These are phyloP conservation scores for Coix lacrymajobi DNA, from an alignment of 176 grass and related monocot genomes.

Conservation along the genomic window DNA sequence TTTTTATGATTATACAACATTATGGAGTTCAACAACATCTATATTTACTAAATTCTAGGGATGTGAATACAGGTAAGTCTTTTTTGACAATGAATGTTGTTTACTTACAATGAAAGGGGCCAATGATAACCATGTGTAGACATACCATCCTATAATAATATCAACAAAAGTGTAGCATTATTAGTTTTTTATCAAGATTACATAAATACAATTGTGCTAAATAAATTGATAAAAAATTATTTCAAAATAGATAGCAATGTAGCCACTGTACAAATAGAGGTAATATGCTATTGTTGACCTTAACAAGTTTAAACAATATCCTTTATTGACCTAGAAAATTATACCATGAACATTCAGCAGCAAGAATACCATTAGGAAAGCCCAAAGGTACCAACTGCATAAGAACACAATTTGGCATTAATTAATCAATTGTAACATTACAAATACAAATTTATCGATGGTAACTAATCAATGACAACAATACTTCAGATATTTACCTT, in stretches of 20 bases:
- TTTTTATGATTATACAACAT: background rate
- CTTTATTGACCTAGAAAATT: background rate
- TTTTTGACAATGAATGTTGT: background rate
- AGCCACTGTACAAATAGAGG: background rate
- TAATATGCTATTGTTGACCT: background rate
- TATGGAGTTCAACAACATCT: background rate
- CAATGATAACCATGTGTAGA: conserved; percentile 71
- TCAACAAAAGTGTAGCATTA: background rate
- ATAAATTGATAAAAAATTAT: background rate
- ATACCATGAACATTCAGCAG: conserved; percentile 79
- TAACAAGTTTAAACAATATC: background rate
- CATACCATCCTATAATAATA: conserved; percentile 57
- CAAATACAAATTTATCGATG: background rate
- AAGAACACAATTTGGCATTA: background rate
- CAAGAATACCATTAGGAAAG: conserved; percentile 77
- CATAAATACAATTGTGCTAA: background rate
- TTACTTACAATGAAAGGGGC: conserved; percentile 73
- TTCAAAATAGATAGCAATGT: background rate
- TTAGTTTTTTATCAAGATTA: background rate
- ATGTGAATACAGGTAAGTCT: background rate
- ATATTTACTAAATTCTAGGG: background rate
- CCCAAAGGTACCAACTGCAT: conserved; percentile 86
- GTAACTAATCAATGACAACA: no score
- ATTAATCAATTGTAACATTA: background rate
- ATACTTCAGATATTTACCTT: conserved; percentile 40